These are phyloP conservation scores for Aphanocladium album DNA, from an alignment of 2,329 filamentous ascomycete genomes.

Conservation along the genomic window DNA sequence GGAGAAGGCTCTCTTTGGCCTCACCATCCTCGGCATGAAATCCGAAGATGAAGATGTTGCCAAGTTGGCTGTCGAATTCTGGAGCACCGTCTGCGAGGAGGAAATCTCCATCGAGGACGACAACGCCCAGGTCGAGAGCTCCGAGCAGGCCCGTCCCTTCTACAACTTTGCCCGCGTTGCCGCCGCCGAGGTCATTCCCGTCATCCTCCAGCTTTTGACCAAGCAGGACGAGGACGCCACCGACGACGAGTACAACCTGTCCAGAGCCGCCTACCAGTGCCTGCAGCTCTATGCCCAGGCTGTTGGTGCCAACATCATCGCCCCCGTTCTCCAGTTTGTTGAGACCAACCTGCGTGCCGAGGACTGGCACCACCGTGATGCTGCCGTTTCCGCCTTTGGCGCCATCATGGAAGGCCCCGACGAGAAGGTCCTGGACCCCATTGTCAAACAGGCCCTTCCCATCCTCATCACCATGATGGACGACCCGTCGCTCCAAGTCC, in stretches of 20 bases:
- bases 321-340: conserved; percentile 83
- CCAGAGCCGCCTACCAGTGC: conserved; percentile 92
- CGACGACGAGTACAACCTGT: conserved; percentile 97
- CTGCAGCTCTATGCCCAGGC: conserved; percentile 92
- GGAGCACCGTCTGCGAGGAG: conserved; percentile 99
- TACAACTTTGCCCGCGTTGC: conserved; percentile 95
- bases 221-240: conserved; percentile 97
- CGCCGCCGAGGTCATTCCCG: conserved; percentile 88
- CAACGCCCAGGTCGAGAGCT: conserved; percentile 70
- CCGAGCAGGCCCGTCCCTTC: conserved; percentile 81
- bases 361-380: conserved; percentile 93
- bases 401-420: conserved; percentile 99
- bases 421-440: conserved; percentile 82
- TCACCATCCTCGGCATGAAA: conserved; percentile 98
- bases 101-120: conserved; percentile 98
- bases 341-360: conserved; percentile 84
- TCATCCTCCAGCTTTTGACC: conserved; percentile 80
- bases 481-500: conserved; percentile 81
- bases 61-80: conserved; percentile 97
- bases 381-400: conserved; percentile 93
- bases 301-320: conserved; percentile 77
- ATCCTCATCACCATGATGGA: conserved; percentile 91
- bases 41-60: conserved; percentile 95
- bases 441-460: conserved; percentile 91
- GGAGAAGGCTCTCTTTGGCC: conserved; percentile 97